phyloP scores from a whole-genome alignment of 2,329 filamentous ascomycete genomes.

The Cladosporium sp. region DNA sequence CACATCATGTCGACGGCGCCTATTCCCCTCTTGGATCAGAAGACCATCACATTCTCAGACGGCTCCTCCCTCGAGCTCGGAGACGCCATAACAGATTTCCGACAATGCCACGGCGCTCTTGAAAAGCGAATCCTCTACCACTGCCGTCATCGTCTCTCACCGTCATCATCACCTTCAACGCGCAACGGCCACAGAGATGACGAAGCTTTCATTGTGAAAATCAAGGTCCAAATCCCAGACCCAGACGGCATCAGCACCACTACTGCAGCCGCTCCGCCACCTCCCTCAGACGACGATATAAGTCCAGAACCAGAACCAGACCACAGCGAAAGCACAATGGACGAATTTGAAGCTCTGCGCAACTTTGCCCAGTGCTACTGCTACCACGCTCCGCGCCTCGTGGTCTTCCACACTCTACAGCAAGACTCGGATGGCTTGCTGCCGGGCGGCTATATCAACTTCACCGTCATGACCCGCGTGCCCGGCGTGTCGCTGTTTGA shows the following conservation, averaged over 20 bases:
- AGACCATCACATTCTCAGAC: not conserved
- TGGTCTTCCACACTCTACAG: constrained; percentile 19
- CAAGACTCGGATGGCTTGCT: constrained; percentile 21
- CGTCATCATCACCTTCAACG: not conserved
- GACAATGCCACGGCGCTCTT: constrained; percentile 23
- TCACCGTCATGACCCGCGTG: constrained; percentile 27
- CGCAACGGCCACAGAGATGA: not conserved
- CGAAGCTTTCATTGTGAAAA: constrained; percentile 24
- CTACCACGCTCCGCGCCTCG: constrained; percentile 22
- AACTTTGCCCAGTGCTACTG: constrained; percentile 18
- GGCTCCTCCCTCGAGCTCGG: not conserved
- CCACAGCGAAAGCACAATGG: constrained; percentile 23
- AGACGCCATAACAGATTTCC: constrained; percentile 28
- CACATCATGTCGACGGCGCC: not conserved
- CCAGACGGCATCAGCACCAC: not conserved
- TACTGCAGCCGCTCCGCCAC: constrained; percentile 27
- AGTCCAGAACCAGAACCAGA: no score
- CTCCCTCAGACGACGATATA: constrained; percentile 16
- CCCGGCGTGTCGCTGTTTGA: constrained; percentile 27
- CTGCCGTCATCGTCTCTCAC: constrained; percentile 16
- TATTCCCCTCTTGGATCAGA: not conserved
- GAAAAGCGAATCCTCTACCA: constrained; percentile 28
- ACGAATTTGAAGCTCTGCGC: constrained; percentile 25
- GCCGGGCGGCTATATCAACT: constrained; percentile 27
- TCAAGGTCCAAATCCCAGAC: constrained; percentile 26